Conservation (phyloP, 2,329 filamentous ascomycete genomes). For the Xylariales sp. region DNA sequence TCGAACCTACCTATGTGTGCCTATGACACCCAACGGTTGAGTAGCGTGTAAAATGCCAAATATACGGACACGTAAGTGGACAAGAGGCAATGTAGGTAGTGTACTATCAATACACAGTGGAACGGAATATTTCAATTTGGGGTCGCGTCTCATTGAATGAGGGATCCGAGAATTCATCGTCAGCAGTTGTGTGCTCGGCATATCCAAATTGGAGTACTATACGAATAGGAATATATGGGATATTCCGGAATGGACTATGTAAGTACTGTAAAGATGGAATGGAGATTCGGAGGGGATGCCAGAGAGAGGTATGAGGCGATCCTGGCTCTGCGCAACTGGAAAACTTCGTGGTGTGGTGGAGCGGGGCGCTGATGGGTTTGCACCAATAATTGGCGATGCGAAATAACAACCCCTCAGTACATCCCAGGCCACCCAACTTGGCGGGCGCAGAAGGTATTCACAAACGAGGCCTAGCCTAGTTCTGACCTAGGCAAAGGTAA, state of each 20-base stretch:
- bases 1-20: neutral
- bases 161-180: conserved; percentile 30
- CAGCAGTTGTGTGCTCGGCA: conserved; percentile 15
- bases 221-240: conserved; percentile 19
- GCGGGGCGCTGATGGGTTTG: conserved; percentile 23
- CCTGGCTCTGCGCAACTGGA: conserved; percentile 16
- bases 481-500: no score
- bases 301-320: conserved; percentile 7
- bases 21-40: conserved; percentile 4
- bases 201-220: conserved; percentile 19
- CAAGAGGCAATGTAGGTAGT: neutral
- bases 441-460: conserved; percentile 8
- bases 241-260: conserved; percentile 17
- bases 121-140: neutral
- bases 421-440: neutral
- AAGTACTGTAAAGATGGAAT: neutral
- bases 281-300: conserved; percentile 1
- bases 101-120: neutral
- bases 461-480: neutral
- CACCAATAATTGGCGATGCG: conserved; percentile 26
- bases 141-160: conserved; percentile 3
- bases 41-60: neutral
- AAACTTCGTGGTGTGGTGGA: conserved; percentile 19
- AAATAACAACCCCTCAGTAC: conserved; percentile 36
- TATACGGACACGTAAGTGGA: neutral